Base-by-base conservation (phyloP, 352 stramenopile genomes). In the Thalassiosira livingstoniorum region DNA sequence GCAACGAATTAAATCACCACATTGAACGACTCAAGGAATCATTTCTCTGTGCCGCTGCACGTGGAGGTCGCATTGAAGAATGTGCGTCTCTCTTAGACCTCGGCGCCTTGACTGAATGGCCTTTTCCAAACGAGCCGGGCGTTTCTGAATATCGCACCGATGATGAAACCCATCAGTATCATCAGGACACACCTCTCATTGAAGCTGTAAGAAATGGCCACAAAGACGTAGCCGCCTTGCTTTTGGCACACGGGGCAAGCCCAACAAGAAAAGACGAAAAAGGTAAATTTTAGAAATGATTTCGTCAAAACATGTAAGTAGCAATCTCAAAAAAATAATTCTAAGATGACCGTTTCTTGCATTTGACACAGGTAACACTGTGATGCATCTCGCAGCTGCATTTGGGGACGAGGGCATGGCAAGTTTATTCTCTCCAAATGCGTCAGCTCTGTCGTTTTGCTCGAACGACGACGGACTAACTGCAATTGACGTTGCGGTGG, bases 11-110 rank as follows among this genome's bases (percentile, higher is more conserved):
- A 63, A 67, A 62, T 45, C 31, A 64, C 23, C 78, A 74, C 21
- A 75, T 86, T 35, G 66, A 78, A n/a, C 11, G 47, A 32, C 61
- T 82, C 1, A 86, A 86, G 58, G 78, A 86, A 39, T 82, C 71
- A 32, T 86, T 86, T 58, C 63, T 86, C 7, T 78, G 66, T 42
- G 71, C 78, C 1, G 78, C 78, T 13, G 71, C 78, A 13, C 42
- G 43, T 29, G 72, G 64, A 29, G 78, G 78, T 34, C 27, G 78
- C n/a, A 37, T 80, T 0, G n/a, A 72, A 10, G 72, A 86, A 62
- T 82, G 71, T 55, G 42, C 61, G 7, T 78, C 61, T 0, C 54
- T 85, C 0, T 23, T 81, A 15, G 58, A 75, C 13, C 45, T 85
- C 32, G 71, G 78, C 35, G 70, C 78, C 15, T 39, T 81, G 11